Conservation (phyloP, 2,329 filamentous ascomycete species). For the Alternaria triticina region DNA sequence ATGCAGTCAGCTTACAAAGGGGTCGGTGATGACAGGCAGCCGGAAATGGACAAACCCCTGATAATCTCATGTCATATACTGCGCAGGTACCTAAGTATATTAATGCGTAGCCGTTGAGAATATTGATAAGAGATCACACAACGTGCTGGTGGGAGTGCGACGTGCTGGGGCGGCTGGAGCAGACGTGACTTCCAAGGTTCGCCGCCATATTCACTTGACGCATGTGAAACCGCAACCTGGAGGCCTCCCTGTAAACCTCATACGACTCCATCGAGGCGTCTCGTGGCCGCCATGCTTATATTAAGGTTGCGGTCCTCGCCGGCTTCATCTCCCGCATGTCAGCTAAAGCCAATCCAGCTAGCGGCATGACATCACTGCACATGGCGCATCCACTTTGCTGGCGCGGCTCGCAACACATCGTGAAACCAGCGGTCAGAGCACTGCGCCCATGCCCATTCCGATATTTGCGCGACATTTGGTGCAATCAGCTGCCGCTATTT, state of each 20-base stretch:
- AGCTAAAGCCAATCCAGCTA: background rate
- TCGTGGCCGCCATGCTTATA: background rate
- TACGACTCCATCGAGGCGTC: background rate
- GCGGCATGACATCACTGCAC: constrained; percentile 14
- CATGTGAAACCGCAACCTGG: background rate
- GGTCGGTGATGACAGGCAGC: background rate
- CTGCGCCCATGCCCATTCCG: constrained; percentile 7
- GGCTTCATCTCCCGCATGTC: constrained; percentile 1
- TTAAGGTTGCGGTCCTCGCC: background rate
- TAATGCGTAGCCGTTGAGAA: background rate
- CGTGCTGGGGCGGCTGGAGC: background rate
- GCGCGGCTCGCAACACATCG: constrained; percentile 12
- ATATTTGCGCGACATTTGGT: constrained; percentile 19
- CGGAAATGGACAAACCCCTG: background rate
- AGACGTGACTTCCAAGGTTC: background rate
- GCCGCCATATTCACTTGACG: background rate
- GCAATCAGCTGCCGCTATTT: constrained; percentile 22
- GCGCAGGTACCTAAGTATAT: background rate
- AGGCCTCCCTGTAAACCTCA: background rate
- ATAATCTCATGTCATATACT: background rate
- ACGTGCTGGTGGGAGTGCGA: background rate
- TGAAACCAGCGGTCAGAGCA: constrained; percentile 24
- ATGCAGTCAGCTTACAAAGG: background rate
- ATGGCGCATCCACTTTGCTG: constrained; percentile 1
- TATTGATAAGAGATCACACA: background rate